These are phyloP conservation scores for Pleodorina starrii DNA, from an alignment of 139 green algal species.

Conservation along the genomic window DNA sequence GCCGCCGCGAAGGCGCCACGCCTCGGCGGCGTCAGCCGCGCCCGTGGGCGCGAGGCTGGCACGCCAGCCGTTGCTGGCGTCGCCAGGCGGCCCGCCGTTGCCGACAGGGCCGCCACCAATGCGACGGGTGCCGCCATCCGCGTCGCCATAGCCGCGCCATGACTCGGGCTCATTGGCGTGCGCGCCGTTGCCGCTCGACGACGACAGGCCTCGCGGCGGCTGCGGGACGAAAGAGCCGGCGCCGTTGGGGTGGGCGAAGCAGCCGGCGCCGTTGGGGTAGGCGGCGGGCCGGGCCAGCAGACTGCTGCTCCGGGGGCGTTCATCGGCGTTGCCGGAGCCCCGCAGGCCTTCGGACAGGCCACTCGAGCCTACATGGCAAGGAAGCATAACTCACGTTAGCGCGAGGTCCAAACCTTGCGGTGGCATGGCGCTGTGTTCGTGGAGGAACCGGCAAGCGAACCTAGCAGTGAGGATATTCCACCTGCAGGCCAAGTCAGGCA, in stretches of 20 bases:
- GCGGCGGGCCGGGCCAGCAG: not conserved
- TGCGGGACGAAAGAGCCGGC: no score
- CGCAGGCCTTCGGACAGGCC: not conserved
- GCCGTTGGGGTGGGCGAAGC: not conserved
- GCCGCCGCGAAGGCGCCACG: not conserved
- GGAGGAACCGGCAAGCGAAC: no score
- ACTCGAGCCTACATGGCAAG: not conserved
- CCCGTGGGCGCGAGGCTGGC: constrained; percentile 8
- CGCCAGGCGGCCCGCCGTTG: not conserved
- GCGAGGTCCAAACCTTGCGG: no score
- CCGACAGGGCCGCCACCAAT: no score
- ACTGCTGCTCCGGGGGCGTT: not conserved
- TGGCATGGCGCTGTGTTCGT: no score
- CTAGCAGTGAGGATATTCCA: no score
- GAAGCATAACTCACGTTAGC: no score
- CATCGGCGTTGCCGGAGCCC: not conserved
- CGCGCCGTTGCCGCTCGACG: no score
- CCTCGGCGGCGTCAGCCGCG: constrained; percentile 9
- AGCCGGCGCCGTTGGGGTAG: not conserved
- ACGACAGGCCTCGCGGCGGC: not conserved
- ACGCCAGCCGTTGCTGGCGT: not conserved
- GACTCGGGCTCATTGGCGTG: not conserved
- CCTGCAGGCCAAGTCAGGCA: no score
- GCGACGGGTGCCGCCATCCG: not conserved
- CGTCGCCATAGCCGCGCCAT: constrained; percentile 16